Percentiles rank a stretch among this genome's conserved stretches.
These are phyloP conservation scores for Chaetoceros tenuissimus DNA, from an alignment of 108 stramenopile genomes.

Conservation along the genomic window DNA sequence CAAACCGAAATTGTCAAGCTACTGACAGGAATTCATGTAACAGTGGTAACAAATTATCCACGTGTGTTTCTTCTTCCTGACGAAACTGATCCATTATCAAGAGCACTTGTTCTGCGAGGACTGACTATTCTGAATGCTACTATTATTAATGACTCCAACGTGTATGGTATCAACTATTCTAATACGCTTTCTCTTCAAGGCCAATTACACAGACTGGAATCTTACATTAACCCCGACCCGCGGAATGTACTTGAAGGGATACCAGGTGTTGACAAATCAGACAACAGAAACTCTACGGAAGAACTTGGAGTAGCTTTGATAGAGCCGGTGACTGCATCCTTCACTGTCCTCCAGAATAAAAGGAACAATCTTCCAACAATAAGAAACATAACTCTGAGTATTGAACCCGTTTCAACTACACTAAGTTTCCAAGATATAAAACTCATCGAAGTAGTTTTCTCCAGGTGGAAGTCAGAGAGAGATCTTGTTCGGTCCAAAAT, in stretches of 20 bases:
- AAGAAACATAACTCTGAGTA: constrained; percentile 28
- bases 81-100: constrained; percentile 50
- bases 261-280: not conserved
- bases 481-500: not conserved
- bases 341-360: constrained; percentile 28
- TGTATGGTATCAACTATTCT: not conserved
- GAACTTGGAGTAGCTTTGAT: constrained; percentile 50
- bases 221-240: constrained; percentile 50
- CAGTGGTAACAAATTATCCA: constrained; percentile 56
- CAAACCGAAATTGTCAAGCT: no score
- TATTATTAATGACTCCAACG: constrained; percentile 12
- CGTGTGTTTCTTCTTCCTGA: constrained; percentile 64
- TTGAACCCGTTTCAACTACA: constrained; percentile 61
- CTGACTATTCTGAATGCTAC: constrained; percentile 41
- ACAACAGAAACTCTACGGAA: not conserved
- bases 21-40: constrained; percentile 25
- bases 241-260: constrained; percentile 22
- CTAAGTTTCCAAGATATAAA: constrained; percentile 57
- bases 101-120: constrained; percentile 56
- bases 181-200: constrained; percentile 19
- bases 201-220: constrained; percentile 47
- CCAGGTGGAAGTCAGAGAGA: constrained; percentile 25
- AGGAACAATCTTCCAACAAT: constrained; percentile 33
- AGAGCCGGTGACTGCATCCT: constrained; percentile 52
- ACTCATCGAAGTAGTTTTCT: constrained; percentile 37